Conservation (phyloP, 495 filamentous ascomycete genomes). For the Penicillium lividum region DNA sequence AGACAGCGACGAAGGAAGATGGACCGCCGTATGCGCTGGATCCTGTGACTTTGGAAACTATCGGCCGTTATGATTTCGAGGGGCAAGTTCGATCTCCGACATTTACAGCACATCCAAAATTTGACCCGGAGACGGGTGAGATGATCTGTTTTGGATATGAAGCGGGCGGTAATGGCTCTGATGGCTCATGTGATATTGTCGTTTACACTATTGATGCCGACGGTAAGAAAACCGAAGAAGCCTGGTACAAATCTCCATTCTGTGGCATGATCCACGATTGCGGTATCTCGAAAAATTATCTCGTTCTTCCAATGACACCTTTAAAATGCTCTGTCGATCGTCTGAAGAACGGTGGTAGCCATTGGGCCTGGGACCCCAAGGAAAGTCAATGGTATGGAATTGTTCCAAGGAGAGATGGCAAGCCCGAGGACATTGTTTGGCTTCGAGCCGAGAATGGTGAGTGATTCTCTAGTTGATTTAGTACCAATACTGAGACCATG, state of each 20-base stretch:
- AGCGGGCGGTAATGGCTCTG: slow-evolving; percentile 43
- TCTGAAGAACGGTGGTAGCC: slow-evolving; percentile 50
- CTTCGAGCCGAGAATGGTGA: background rate
- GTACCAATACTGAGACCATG: background rate
- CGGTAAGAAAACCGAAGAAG: slow-evolving; percentile 44
- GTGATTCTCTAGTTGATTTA: no score
- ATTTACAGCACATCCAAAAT: slow-evolving; percentile 63
- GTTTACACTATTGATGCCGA: slow-evolving; percentile 46
- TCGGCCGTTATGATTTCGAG: slow-evolving; percentile 56
- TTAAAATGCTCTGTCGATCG: slow-evolving; percentile 49
- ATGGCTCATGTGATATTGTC: slow-evolving; percentile 45
- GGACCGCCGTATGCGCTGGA: slow-evolving; percentile 57
- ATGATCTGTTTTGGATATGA: slow-evolving; percentile 60
- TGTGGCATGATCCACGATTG: slow-evolving; percentile 61
- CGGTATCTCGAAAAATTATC: slow-evolving; percentile 51
- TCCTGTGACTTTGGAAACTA: slow-evolving; percentile 55
- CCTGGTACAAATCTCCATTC: slow-evolving; percentile 53
- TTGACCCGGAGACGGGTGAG: slow-evolving; percentile 59
- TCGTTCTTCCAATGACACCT: slow-evolving; percentile 53
- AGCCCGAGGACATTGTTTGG: slow-evolving; percentile 48
- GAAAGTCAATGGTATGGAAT: slow-evolving; percentile 53
- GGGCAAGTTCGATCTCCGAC: slow-evolving; percentile 54
- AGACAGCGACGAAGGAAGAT: slow-evolving; percentile 53
- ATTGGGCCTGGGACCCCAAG: slow-evolving; percentile 56
- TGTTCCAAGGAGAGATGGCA: slow-evolving; percentile 48